These are phyloP conservation scores for Gnaphalium uliginosum DNA, from an alignment of 129 eudicot genomes.

Conservation along the genomic window DNA sequence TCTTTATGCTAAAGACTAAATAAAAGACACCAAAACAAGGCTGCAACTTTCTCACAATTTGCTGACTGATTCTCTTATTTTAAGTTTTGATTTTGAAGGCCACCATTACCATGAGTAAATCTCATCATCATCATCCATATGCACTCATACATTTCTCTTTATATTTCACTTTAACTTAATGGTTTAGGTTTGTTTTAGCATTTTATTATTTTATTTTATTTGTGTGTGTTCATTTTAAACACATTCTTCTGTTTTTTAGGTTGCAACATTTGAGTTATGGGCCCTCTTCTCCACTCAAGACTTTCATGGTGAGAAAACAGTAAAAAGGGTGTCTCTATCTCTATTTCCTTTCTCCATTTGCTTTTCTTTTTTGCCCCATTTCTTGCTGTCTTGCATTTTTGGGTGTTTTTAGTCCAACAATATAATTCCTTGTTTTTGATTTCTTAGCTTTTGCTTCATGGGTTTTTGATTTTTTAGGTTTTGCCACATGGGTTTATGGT, in stretches of 20 bases:
- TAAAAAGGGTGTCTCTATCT: slow-evolving; percentile 29
- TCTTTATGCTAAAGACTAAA: slow-evolving; percentile 41
- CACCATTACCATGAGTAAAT: slow-evolving; percentile 17
- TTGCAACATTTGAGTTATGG: slow-evolving; percentile 49
- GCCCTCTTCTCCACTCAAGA: slow-evolving; percentile 68
- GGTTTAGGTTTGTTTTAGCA: slow-evolving; percentile 40
- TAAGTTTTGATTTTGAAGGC: slow-evolving; percentile 25
- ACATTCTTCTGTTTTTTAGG: slow-evolving; percentile 56
- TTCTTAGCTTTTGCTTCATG: slow-evolving; percentile 5
- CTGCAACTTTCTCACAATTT: slow-evolving; percentile 35
- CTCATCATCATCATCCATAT: slow-evolving; percentile 28
- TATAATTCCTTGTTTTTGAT: slow-evolving; percentile 14
- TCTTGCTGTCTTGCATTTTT: slow-evolving; percentile 60
- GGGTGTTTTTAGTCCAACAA: slow-evolving; percentile 19
- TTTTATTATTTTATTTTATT: slow-evolving; percentile 18
- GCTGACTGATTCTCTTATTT: slow-evolving; percentile 37
- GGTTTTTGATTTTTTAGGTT: slow-evolving; percentile 11
- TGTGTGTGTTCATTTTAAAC: slow-evolving; percentile 41
- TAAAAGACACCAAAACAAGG: slow-evolving; percentile 44
- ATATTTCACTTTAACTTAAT: slow-evolving; percentile 23
- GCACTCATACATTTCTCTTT: slow-evolving; percentile 28
- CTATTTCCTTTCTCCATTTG: slow-evolving; percentile 16
- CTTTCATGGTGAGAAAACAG: slow-evolving; percentile 48
- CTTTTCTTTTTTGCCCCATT: slow-evolving; percentile 44
- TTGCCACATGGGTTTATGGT: slow-evolving; percentile 16